These are phyloP conservation scores for Clarkia xantiana DNA, from an alignment of 345 rosid species.

Conservation along the genomic window DNA sequence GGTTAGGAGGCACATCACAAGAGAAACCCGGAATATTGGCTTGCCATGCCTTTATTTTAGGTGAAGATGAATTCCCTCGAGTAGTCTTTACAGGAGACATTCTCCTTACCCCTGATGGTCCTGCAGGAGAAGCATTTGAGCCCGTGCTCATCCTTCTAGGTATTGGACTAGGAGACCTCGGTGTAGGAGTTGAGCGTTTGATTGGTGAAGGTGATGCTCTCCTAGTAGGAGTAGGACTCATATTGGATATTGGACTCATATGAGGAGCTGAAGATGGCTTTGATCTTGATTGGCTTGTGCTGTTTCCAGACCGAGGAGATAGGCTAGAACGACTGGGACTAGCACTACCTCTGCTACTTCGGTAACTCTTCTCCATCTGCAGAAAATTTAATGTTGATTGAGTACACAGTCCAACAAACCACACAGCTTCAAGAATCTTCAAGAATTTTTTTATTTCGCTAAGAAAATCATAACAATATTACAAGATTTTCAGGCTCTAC, in stretches of 20 bases:
- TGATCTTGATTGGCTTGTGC: slow-evolving; percentile 58
- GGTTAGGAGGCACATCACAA: slow-evolving; percentile 92
- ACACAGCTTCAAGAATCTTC: neutral
- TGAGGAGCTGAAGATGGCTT: slow-evolving; percentile 69
- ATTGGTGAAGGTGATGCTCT: slow-evolving; percentile 22
- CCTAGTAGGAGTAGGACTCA: slow-evolving; percentile 25
- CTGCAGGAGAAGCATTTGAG: slow-evolving; percentile 17
- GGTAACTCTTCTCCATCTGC: slow-evolving; percentile 86
- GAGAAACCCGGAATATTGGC: slow-evolving; percentile 89
- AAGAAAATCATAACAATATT: neutral
- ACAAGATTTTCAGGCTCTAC: slow-evolving; percentile 20
- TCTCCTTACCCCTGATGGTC: slow-evolving; percentile 56
- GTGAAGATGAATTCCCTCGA: slow-evolving; percentile 82
- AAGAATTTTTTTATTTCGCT: neutral
- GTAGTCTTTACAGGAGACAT: slow-evolving; percentile 57
- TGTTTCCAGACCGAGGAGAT: slow-evolving; percentile 64
- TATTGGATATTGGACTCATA: slow-evolving; percentile 50
- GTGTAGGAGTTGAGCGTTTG: slow-evolving; percentile 44
- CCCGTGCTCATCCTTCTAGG: slow-evolving; percentile 62
- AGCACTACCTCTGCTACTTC: slow-evolving; percentile 89
- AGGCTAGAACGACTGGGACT: slow-evolving; percentile 92
- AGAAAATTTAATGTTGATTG: slow-evolving; percentile 5
- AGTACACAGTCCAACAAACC: neutral
- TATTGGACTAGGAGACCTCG: slow-evolving; percentile 71
- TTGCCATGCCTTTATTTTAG: slow-evolving; percentile 87